Evolutionary conservation across 768 basidiomycete genomes (phyloP).

Genomic region (Tylopilus sp.): DNA sequence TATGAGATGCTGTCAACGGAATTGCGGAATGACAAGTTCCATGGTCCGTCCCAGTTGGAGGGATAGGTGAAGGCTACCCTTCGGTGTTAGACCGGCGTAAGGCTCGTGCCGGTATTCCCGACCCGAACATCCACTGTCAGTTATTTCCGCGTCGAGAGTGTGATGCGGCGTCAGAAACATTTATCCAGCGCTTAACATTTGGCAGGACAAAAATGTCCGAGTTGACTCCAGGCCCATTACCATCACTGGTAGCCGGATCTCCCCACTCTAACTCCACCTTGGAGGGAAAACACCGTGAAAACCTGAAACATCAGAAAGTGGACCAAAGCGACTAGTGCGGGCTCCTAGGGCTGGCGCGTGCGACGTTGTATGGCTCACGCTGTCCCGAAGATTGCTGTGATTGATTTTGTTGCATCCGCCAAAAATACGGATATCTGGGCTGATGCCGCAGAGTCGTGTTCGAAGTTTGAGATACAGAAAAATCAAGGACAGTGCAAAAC

Average conservation of each 20-base stretch:
- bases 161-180: not conserved
- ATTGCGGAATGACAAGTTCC: slow-evolving; percentile 10
- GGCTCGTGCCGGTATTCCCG: no score
- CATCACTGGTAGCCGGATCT: no score
- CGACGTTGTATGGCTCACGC: not conserved
- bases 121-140: not conserved
- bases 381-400: not conserved
- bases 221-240: no score
- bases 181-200: not conserved
- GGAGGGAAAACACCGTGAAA: no score
- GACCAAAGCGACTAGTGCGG: no score
- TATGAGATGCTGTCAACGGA: slow-evolving; percentile 15
- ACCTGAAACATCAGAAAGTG: no score
- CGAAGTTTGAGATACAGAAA: not conserved
- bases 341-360: no score
- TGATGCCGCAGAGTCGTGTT: no score
- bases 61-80: not conserved
- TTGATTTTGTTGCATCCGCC: not conserved
- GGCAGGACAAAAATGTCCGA: no score
- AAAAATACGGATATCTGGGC: not conserved
- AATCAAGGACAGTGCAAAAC: not conserved
- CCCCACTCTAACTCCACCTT: slow-evolving; percentile 21
- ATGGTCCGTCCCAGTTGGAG: not conserved
- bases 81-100: slow-evolving; percentile 24
- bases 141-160: not conserved